These are phyloP conservation scores for Vitis vinifera DNA, from an alignment of 164 flowering plant genomes.

Conservation along the genomic window DNA sequence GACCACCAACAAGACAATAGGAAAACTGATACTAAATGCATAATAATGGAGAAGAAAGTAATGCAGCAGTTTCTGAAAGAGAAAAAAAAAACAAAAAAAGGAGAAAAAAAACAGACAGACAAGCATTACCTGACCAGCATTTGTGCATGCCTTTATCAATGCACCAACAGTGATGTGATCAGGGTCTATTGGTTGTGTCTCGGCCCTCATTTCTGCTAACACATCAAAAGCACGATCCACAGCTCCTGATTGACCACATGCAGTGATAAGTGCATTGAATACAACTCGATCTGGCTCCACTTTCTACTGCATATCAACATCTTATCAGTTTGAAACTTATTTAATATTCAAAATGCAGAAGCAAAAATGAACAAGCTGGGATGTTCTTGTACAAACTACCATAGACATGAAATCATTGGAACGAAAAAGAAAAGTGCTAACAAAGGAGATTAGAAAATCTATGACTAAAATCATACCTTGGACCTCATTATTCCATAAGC, in stretches of 20 bases:
- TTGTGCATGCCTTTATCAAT: conserved; percentile 76
- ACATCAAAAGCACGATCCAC: conserved; percentile 98
- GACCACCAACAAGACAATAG: neutral
- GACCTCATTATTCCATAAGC: conserved; percentile 96
- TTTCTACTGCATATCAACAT: conserved; percentile 75
- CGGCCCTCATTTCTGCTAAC: conserved; percentile 83
- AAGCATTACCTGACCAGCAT: conserved; percentile 77
- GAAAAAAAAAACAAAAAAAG: neutral
- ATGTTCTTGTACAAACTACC: neutral
- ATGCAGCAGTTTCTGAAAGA: neutral
- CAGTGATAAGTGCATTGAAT: conserved; percentile 95
- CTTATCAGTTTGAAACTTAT: conserved; percentile 27
- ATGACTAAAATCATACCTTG: conserved; percentile 51
- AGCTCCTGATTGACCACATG: conserved; percentile 96
- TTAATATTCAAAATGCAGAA: conserved; percentile 1
- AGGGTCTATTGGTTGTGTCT: conserved; percentile 75
- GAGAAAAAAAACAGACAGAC: neutral
- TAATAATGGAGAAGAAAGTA: neutral
- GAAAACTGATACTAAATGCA: neutral
- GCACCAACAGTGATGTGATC: conserved; percentile 95
- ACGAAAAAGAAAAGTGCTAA: neutral
- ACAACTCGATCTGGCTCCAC: conserved; percentile 98
- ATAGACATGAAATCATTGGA: neutral
- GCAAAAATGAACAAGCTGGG: neutral
- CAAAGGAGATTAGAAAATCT: neutral